Evolutionary conservation across 768 basidiomycete species (phyloP), one percentile per base, ranked within the genome.

Genomic region (Macrocybe gigantea): DNA sequence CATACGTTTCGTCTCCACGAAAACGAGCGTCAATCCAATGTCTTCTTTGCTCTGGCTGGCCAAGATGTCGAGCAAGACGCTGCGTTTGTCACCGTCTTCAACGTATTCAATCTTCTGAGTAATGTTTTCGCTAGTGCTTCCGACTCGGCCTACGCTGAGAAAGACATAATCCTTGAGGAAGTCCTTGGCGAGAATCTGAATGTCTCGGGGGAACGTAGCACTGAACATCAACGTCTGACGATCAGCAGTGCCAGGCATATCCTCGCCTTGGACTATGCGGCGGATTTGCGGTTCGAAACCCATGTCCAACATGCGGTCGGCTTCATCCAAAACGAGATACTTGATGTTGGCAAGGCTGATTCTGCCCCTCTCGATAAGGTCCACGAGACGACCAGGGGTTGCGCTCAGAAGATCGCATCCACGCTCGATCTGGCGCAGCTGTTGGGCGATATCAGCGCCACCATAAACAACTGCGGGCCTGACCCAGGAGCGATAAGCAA

Each of bases 271-370:
- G 13, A 99, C 96, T 62, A 99, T 99, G 32, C 93, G 81, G 54
- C 96, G 82, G 61, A 99, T 99, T 71, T 98, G 96, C 48, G 96
- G 96, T 69, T 99, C 96, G 77, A 99, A 99, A 85, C 96, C 96
- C 96, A 99, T 99, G 75, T 99, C 96, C 62, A 99, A 80, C 96
- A 99, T 99, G 61, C 96, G 89, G 75, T 99, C 96, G 52, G 96
- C 96, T 73, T 99, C 96, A 60, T 99, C 96, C 47, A 99, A 85
- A 29, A 99, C 96, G 49, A 99, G 86, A 68, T 96, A 98, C 60
- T 91, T 87, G 73, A 99, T 85, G 70, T 97, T 97, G 56, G 91
- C 82, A 52, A 99, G 79, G 62, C 88, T 92, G 76, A 99, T 97
- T 50, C 90, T 82, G 9, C 96, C 96, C 58, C 96, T 88, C 72